phyloP scores from a whole-genome alignment of 371 early-diverging fungal species.

The Mortierella sp. region DNA sequence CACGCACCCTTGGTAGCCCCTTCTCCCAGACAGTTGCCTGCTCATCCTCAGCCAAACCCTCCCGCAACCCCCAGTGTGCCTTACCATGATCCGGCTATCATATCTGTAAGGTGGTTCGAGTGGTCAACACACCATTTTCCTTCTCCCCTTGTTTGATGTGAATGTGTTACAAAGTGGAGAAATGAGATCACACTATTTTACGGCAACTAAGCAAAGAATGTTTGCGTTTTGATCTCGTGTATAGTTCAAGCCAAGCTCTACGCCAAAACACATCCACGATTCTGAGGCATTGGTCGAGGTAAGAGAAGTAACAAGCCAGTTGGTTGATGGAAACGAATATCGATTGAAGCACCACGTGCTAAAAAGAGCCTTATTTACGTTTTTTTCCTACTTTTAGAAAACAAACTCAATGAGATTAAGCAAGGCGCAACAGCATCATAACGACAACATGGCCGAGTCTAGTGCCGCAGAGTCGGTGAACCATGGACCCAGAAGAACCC shows the following conservation, averaged over 20 bases:
- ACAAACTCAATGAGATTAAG: slow-evolving; percentile 19
- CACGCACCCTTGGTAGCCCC: slow-evolving; percentile 31
- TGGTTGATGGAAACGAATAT: background rate
- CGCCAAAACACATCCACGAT: slow-evolving; percentile 4
- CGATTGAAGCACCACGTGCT: background rate
- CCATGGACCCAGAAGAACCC: slow-evolving; percentile 38
- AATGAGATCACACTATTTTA: background rate
- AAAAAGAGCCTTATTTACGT: background rate
- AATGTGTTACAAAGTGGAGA: background rate
- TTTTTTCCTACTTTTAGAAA: slow-evolving; percentile 7
- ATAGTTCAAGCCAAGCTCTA: slow-evolving; percentile 39
- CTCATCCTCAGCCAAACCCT: slow-evolving; percentile 35
- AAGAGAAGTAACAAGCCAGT: background rate
- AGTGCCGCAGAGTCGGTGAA: slow-evolving; percentile 47
- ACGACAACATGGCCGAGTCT: slow-evolving; percentile 47
- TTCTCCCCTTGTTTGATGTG: background rate
- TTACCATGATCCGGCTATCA: slow-evolving; percentile 36
- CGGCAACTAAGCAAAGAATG: background rate
- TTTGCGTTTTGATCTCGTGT: background rate
- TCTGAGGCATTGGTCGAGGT: slow-evolving; percentile 28
- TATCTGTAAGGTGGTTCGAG: slow-evolving; percentile 24
- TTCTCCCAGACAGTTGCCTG: slow-evolving; percentile 37
- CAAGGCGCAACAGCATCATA: slow-evolving; percentile 22
- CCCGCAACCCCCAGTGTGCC: background rate
- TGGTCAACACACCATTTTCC: background rate